Evolutionary conservation across 2,329 filamentous ascomycete species (phyloP).

Genomic region (Karstenula rhodostoma): DNA sequence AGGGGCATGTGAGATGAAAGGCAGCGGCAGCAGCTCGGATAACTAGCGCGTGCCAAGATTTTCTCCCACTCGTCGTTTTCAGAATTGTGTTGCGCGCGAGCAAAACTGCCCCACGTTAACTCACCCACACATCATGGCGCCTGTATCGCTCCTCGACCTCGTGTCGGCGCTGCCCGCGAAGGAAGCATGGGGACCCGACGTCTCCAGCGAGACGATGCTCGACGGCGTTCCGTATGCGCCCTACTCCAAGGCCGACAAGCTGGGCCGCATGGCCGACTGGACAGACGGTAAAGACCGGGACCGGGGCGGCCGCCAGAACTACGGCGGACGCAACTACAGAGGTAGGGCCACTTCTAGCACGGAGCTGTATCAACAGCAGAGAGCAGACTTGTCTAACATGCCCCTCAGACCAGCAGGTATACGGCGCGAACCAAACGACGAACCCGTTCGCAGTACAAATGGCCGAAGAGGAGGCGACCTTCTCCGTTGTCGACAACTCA

Average conservation of each 20-base stretch:
- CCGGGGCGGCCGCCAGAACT: constrained; percentile 83
- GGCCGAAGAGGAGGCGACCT: constrained; percentile 94
- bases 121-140: constrained; percentile 51
- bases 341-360: constrained; percentile 60
- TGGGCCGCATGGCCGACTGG: constrained; percentile 99
- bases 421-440: constrained; percentile 85
- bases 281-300: constrained; percentile 87
- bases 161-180: constrained; percentile 56
- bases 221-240: constrained; percentile 97
- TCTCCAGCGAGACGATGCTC: constrained; percentile 84
- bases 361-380: background rate
- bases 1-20: background rate
- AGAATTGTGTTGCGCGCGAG: constrained; percentile 28
- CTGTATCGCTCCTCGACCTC: constrained; percentile 57
- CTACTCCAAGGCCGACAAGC: constrained; percentile 98
- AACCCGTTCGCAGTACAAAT: constrained; percentile 84
- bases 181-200: constrained; percentile 79
- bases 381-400: constrained; percentile 23
- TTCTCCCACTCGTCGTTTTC: constrained; percentile 15
- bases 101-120: constrained; percentile 19
- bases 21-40: constrained; percentile 7
- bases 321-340: constrained; percentile 86
- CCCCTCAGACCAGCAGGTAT: constrained; percentile 86
- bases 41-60: constrained; percentile 19
- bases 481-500: constrained; percentile 97